phyloP scores from a whole-genome alignment of 2,329 filamentous ascomycete genomes.

The Gremmenia infestans region DNA sequence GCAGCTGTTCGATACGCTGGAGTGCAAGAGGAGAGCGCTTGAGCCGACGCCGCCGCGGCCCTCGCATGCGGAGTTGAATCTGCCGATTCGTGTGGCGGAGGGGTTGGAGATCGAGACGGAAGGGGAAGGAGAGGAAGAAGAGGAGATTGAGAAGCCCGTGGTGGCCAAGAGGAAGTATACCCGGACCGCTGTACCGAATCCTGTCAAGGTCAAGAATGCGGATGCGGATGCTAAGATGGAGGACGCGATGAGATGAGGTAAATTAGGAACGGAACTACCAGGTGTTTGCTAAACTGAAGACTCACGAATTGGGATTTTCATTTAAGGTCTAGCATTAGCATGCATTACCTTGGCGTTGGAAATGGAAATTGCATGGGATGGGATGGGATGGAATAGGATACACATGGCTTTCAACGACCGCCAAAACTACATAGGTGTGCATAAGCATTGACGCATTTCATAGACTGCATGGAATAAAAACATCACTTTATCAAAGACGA shows the following conservation, averaged over 20 bases:
- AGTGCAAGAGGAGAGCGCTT: constrained; percentile 61
- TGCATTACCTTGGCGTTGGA: not conserved
- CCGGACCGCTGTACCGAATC: not conserved
- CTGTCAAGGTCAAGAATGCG: not conserved
- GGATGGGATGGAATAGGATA: not conserved
- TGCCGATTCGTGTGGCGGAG: constrained; percentile 55
- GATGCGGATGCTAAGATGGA: not conserved
- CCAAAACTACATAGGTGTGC: no score
- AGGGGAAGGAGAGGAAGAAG: constrained; percentile 27
- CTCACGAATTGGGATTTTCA: not conserved
- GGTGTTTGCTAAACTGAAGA: not conserved
- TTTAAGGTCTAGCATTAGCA: not conserved
- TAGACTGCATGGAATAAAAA: not conserved
- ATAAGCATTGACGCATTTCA: not conserved
- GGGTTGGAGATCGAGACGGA: constrained; percentile 32
- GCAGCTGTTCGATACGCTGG: constrained; percentile 67
- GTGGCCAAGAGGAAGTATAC: constrained; percentile 4
- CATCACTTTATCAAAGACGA: not conserved
- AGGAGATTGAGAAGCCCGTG: constrained; percentile 19
- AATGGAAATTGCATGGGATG: not conserved
- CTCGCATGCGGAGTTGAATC: constrained; percentile 59
- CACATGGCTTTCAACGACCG: not conserved
- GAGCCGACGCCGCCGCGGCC: constrained; percentile 68
- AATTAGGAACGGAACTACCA: constrained; percentile 34
- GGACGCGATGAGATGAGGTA: not conserved